Evolutionary conservation across 1,284 basidiomycete species (phyloP).

Genomic region (Austroboletus novae-zelandiae): DNA sequence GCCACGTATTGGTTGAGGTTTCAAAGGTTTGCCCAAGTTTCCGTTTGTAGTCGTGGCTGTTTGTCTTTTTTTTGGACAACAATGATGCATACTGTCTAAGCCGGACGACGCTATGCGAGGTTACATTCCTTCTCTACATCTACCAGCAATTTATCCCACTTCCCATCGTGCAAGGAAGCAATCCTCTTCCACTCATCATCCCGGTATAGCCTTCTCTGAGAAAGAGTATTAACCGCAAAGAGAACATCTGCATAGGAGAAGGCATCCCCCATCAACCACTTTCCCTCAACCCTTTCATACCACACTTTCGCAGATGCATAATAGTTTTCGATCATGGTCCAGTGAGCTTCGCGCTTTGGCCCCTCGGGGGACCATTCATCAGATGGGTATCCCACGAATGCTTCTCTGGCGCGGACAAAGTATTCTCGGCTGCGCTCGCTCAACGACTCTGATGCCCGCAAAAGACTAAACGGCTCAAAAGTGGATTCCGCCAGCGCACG

Average conservation of each 20-base stretch:
- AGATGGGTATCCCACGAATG: neutral
- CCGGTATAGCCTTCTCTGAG: constrained; percentile 14
- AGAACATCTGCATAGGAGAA: constrained; percentile 33
- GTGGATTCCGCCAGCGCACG: neutral
- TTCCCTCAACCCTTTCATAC: constrained; percentile 16
- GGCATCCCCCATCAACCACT: constrained; percentile 26
- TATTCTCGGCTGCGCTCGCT: constrained; percentile 21
- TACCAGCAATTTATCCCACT: constrained; percentile 23
- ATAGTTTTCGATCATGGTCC: constrained; percentile 14
- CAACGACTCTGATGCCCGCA: constrained; percentile 19
- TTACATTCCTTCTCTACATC: constrained; percentile 26
- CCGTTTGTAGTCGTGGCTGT: no score
- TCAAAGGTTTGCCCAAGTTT: no score
- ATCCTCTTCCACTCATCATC: constrained; percentile 28
- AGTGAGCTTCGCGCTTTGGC: constrained; percentile 23
- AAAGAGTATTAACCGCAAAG: constrained; percentile 14
- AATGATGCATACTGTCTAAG: no score
- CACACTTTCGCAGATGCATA: constrained; percentile 13
- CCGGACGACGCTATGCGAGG: constrained; percentile 1
- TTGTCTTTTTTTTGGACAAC: no score
- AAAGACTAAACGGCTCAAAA: constrained; percentile 4
- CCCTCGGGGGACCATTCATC: constrained; percentile 28
- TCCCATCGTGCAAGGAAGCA: constrained; percentile 20
- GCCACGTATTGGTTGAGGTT: no score
- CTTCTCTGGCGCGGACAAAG: constrained; percentile 8